A percentile compares a stretch with the other conserved stretches of the same genome.
Conservation (phyloP, 768 basidiomycete species). For the Sistotremastrum suecicum region DNA sequence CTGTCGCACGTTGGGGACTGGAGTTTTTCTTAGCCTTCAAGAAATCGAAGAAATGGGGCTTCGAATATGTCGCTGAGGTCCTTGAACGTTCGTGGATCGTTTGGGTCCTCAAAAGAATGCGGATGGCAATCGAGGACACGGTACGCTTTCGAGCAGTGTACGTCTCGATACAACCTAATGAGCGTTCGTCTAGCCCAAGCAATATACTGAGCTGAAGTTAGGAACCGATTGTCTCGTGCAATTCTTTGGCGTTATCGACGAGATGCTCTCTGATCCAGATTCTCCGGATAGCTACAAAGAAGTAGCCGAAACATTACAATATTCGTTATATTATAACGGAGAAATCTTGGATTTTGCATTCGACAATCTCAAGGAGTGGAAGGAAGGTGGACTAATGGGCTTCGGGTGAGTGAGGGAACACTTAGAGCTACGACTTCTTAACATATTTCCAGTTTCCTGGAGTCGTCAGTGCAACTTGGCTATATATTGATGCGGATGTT, state of each 20-base stretch:
- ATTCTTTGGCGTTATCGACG: conserved; percentile 76
- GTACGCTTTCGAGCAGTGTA: conserved; percentile 24
- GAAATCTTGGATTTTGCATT: conserved; percentile 84
- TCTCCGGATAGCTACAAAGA: conserved; percentile 44
- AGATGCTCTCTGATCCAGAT: conserved; percentile 46
- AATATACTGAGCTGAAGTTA: conserved; percentile 89
- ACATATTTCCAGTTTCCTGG: conserved; percentile 68
- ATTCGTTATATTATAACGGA: conserved; percentile 90
- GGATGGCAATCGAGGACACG: conserved; percentile 82
- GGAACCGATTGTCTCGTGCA: conserved; percentile 92
- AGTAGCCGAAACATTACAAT: conserved; percentile 67
- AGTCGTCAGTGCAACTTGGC: conserved; percentile 71
- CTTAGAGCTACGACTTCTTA: not conserved
- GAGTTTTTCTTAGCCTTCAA: conserved; percentile 66
- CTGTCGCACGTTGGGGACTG: conserved; percentile 81
- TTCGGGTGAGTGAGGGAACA: conserved; percentile 18
- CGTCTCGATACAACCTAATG: not conserved
- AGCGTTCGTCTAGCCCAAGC: conserved; percentile 53
- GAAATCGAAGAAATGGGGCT: conserved; percentile 35
- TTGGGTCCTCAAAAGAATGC: conserved; percentile 86
- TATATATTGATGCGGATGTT: conserved; percentile 82
- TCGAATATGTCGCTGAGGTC: conserved; percentile 72
- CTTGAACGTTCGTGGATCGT: conserved; percentile 77
- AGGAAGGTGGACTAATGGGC: conserved; percentile 42
- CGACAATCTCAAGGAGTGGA: conserved; percentile 64